phyloP scores from a whole-genome alignment of 2,329 filamentous ascomycete species.

The Ceratocystis alfenasii region DNA sequence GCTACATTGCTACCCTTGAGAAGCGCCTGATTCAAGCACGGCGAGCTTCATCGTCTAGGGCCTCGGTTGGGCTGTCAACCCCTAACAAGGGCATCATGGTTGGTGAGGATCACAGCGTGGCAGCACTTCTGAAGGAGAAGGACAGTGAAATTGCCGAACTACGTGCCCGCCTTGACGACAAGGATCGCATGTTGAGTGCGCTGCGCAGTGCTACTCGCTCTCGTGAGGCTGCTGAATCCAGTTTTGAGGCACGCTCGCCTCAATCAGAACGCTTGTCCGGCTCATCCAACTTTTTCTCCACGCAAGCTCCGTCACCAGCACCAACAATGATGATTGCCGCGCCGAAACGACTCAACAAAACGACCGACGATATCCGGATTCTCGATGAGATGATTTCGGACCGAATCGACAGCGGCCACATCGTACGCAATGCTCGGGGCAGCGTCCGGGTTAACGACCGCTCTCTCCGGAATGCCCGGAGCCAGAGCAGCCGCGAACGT shows the following conservation, averaged over 20 bases:
- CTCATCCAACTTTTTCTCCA: constrained; percentile 27
- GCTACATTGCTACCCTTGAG: constrained; percentile 89
- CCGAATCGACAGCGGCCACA: constrained; percentile 62
- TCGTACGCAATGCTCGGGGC: constrained; percentile 54
- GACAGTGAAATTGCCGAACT: constrained; percentile 87
- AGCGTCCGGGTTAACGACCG: constrained; percentile 41
- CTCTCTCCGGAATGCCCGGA: constrained; percentile 17
- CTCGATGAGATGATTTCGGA: constrained; percentile 95
- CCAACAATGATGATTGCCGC: constrained; percentile 25
- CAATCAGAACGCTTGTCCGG: constrained; percentile 29
- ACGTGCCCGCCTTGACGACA: constrained; percentile 81
- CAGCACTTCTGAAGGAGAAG: constrained; percentile 67
- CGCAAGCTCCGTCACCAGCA: constrained; percentile 25
- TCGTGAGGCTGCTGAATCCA: constrained; percentile 60
- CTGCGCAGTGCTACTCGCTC: constrained; percentile 76
- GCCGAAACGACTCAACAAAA: constrained; percentile 44
- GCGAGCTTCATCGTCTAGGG: constrained; percentile 75
- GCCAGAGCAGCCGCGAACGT: constrained; percentile 17
- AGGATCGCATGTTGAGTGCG: constrained; percentile 83
- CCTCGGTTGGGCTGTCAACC: constrained; percentile 59
- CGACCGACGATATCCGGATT: constrained; percentile 88
- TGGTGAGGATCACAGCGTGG: constrained; percentile 67
- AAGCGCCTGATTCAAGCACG: constrained; percentile 83
- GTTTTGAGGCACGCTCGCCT: constrained; percentile 20
- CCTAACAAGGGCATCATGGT: constrained; percentile 53